Evolutionary conservation across 179 eudicot genomes (phyloP), one percentile per base, ranked within the genome.

Genomic region (Beta lomatogona): DNA sequence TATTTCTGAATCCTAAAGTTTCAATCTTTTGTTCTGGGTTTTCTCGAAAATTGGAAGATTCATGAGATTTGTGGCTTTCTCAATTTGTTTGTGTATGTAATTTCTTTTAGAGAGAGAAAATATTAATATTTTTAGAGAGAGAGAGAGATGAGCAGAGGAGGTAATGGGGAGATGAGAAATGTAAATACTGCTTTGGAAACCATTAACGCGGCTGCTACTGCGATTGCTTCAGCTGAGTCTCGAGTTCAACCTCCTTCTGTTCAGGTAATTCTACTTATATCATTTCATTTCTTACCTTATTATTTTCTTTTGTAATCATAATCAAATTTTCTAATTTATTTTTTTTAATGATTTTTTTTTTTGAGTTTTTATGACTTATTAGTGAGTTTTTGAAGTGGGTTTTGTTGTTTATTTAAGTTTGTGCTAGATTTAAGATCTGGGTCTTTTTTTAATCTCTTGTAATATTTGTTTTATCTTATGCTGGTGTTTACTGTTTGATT

Each of bases 121-220:
- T 64, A 4, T 12, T 6, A 12, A 15, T 31, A 53, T 15, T 22
- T 31, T 41, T n/a, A 48, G 15, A 69, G 12, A 73, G 19, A 69
- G 12, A 73, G 19, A 80, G 82, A 81, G 63, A 83, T 86, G 82
- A 87, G 78, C 77, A 85, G 89, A 85, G 86, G 89, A 69, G 83
- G 65, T 59, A 82, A 89, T 82, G 85, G 88, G 74, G 89, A 89
- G 85, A 84, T 89, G 92, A 89, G 90, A 80, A 86, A 86, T 71
- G 87, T 84, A 41, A 90, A 85, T 86, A 88, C 82, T 82, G 91
- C 95, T 70, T 61, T 89, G 72, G 97, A 94, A 18, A 92, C 95
- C 46, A 87, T 95, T 41, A 94, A 89, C 92, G 98, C 99, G 6
- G 99, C 99, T 41, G 99, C 99, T 76, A 88, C 89, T 75, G 98